phyloP scores from a whole-genome alignment of 2,329 filamentous ascomycete species.

The Cryphonectria nitschkei region DNA sequence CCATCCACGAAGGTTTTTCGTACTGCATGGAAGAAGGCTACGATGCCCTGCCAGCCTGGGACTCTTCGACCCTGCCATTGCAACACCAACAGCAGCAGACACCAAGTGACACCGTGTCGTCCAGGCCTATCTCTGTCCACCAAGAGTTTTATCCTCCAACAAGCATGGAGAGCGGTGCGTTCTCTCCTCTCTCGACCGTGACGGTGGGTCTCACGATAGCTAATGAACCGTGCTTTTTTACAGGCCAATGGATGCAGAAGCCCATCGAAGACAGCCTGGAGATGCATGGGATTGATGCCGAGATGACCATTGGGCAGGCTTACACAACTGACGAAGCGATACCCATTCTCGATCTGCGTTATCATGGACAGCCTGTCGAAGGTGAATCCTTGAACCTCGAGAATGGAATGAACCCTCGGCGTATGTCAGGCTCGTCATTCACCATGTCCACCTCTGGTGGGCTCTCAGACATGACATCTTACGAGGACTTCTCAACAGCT shows the following conservation, averaged over 20 bases:
- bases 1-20: slow-evolving; percentile 64
- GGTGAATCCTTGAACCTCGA: slow-evolving; percentile 55
- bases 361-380: slow-evolving; percentile 52
- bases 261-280: slow-evolving; percentile 61
- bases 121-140: slow-evolving; percentile 60
- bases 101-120: slow-evolving; percentile 54
- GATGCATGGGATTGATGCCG: slow-evolving; percentile 57
- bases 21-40: slow-evolving; percentile 61
- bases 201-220: slow-evolving; percentile 27
- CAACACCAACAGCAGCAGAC: slow-evolving; percentile 36
- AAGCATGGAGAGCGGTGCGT: slow-evolving; percentile 55
- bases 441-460: slow-evolving; percentile 70
- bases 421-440: slow-evolving; percentile 74
- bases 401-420: slow-evolving; percentile 57
- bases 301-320: slow-evolving; percentile 64
- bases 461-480: slow-evolving; percentile 70
- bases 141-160: slow-evolving; percentile 60
- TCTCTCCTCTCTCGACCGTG: neutral
- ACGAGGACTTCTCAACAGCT: slow-evolving; percentile 70
- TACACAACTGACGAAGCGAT: slow-evolving; percentile 66
- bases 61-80: slow-evolving; percentile 56
- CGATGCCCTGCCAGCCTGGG: slow-evolving; percentile 59
- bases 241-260: slow-evolving; percentile 58
- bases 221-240: slow-evolving; percentile 30
- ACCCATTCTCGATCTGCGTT: slow-evolving; percentile 64